These are phyloP conservation scores for Pythium pyrilobum DNA, from an alignment of 352 stramenopile genomes.

Conservation along the genomic window DNA sequence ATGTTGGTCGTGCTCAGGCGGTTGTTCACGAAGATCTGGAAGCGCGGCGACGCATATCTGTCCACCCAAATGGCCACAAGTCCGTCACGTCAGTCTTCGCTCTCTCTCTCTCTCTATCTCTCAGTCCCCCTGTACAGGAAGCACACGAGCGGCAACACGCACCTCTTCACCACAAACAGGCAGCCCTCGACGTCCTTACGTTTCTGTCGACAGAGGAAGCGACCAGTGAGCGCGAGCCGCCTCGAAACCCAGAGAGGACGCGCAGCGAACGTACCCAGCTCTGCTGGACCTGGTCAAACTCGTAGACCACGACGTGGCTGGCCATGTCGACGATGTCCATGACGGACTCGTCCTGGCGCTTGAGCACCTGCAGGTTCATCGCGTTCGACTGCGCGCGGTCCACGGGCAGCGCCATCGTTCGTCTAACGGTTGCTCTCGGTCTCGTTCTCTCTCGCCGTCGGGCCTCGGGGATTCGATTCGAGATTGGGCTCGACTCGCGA, in stretches of 20 bases:
- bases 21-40: constrained; percentile 89
- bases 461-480: neutral
- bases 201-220: constrained; percentile 38
- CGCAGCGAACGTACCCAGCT: constrained; percentile 74
- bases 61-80: neutral
- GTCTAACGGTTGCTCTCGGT: neutral
- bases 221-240: neutral
- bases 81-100: neutral
- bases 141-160: too few relatives aligned
- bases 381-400: constrained; percentile 80
- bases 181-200: constrained; percentile 84
- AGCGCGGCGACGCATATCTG: constrained; percentile 68
- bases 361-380: constrained; percentile 85
- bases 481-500: neutral
- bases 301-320: constrained; percentile 86
- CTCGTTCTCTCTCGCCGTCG: neutral
- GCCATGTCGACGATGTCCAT: constrained; percentile 81
- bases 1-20: constrained; percentile 87
- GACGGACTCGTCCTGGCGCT: constrained; percentile 74
- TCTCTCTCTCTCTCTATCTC: neutral
- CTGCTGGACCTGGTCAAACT: constrained; percentile 80
- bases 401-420: constrained; percentile 29
- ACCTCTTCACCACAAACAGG: constrained; percentile 83
- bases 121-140: too few relatives aligned
- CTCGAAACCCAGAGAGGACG: too few relatives aligned